These are phyloP conservation scores for Pythium apleroticum DNA, from an alignment of 352 stramenopile species.

Conservation along the genomic window DNA sequence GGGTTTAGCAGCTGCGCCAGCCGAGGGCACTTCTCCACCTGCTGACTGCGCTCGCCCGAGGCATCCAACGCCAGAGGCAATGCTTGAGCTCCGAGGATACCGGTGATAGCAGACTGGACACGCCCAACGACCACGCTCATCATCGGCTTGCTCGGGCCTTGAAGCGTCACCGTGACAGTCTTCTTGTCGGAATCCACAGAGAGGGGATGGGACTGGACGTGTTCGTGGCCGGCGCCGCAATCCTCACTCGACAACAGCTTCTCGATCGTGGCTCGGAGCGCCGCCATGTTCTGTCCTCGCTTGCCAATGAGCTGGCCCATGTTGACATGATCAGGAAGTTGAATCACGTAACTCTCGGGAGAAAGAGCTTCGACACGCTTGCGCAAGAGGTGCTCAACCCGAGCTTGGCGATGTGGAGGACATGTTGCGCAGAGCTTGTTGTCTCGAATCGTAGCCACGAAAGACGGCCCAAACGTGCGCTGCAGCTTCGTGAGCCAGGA, in stretches of 20 bases:
- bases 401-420: slow-evolving; percentile 3
- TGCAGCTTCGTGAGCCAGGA: slow-evolving; percentile 13
- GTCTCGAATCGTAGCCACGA: slow-evolving; percentile 8
- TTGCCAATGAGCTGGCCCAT: slow-evolving; percentile 28
- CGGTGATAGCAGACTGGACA: slow-evolving; percentile 22
- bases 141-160: slow-evolving; percentile 22
- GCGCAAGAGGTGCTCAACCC: slow-evolving; percentile 7
- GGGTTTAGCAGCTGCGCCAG: slow-evolving; percentile 11
- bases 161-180: slow-evolving; percentile 20
- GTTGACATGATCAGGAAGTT: slow-evolving; percentile 14
- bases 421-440: slow-evolving; percentile 10
- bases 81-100: slow-evolving; percentile 11
- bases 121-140: slow-evolving; percentile 27
- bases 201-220: slow-evolving; percentile 5
- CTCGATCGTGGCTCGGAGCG: slow-evolving; percentile 7
- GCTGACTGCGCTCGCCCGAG: slow-evolving; percentile 20
- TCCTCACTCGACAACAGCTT: slow-evolving; percentile 14
- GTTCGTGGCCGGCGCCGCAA: slow-evolving; percentile 8
- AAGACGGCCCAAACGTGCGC: not conserved
- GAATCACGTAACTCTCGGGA: slow-evolving; percentile 13
- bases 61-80: slow-evolving; percentile 21
- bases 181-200: not conserved
- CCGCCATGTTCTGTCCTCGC: slow-evolving; percentile 7
- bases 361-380: slow-evolving; percentile 1
- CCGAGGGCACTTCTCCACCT: slow-evolving; percentile 25